Evolutionary conservation across 2,329 filamentous ascomycete species (phyloP).

Genomic region (Ascochyta viciae-villosae): DNA sequence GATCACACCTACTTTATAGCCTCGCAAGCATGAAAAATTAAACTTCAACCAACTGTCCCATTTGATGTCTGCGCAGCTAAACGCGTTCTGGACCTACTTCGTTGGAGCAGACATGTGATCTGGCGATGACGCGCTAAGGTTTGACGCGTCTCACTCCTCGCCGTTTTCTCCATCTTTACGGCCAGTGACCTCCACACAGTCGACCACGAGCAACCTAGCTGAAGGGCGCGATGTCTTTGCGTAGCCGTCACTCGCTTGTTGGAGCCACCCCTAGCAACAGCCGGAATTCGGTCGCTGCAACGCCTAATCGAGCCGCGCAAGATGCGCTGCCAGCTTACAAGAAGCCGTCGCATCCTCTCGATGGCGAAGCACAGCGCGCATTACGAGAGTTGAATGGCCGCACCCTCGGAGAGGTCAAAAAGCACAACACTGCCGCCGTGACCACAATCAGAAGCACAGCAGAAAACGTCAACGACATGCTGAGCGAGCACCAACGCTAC

Average conservation of each 20-base stretch:
- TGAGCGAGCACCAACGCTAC: conserved; percentile 51
- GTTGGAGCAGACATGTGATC: conserved; percentile 19
- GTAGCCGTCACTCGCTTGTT: conserved; percentile 26
- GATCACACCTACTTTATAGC: not conserved
- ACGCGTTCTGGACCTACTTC: not conserved
- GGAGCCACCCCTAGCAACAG: conserved; percentile 25
- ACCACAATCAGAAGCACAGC: conserved; percentile 58
- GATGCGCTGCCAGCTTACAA: conserved; percentile 60
- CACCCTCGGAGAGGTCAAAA: conserved; percentile 55
- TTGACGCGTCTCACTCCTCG: conserved; percentile 7
- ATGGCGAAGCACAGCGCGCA: conserved; percentile 52
- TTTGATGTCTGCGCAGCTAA: no score
- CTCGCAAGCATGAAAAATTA: not conserved
- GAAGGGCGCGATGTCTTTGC: conserved; percentile 29
- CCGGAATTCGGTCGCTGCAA: conserved; percentile 20
- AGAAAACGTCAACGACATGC: conserved; percentile 63
- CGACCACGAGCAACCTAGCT: not conserved
- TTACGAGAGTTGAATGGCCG: conserved; percentile 56
- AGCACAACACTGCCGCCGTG: conserved; percentile 57
- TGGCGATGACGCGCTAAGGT: conserved; percentile 18
- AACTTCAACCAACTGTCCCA: no score
- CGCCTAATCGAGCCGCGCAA: conserved; percentile 16
- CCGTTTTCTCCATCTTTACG: not conserved
- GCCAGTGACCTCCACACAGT: not conserved
- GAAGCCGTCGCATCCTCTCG: conserved; percentile 61